phyloP scores from a whole-genome alignment of 2,329 filamentous ascomycete genomes.

The Proliferodiscus dingleyae region DNA sequence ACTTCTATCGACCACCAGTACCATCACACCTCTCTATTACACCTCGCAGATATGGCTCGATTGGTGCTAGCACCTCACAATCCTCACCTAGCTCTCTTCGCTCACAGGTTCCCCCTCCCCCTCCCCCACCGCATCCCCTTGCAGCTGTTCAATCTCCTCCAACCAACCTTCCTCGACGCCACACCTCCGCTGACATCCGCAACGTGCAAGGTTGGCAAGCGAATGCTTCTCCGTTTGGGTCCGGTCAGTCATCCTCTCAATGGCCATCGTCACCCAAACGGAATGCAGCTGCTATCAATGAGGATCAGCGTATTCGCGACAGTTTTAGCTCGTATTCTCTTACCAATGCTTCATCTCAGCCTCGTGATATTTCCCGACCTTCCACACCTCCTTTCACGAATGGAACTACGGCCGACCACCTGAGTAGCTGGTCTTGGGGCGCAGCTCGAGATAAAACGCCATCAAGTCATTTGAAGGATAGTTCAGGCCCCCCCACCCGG shows the following conservation, averaged over 20 bases:
- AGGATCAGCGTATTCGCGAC: constrained; percentile 59
- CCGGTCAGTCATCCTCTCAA: constrained; percentile 55
- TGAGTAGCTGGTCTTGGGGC: constrained; percentile 33
- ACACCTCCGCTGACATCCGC: constrained; percentile 94
- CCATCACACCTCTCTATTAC: constrained; percentile 77
- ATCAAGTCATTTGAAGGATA: constrained; percentile 34
- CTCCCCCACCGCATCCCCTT: constrained; percentile 58
- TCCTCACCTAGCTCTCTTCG: constrained; percentile 72
- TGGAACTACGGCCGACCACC: constrained; percentile 26
- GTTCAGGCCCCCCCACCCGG: constrained; percentile 56
- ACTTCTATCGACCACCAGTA: constrained; percentile 71
- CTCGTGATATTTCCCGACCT: constrained; percentile 29
- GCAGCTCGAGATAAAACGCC: constrained; percentile 25
- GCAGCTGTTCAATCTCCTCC: constrained; percentile 59
- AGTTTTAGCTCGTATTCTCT: constrained; percentile 61
- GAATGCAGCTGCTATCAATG: constrained; percentile 37
- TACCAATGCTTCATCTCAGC: constrained; percentile 27
- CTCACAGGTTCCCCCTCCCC: constrained; percentile 59
- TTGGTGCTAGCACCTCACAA: constrained; percentile 61
- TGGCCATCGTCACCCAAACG: constrained; percentile 65
- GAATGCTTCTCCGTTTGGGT: constrained; percentile 60
- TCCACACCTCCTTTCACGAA: constrained; percentile 30
- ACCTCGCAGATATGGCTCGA: constrained; percentile 79
- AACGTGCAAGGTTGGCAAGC: constrained; percentile 69
- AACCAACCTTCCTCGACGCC: constrained; percentile 70